Conservation (phyloP, 2,329 filamentous ascomycete genomes). For the Curvularia spicifera region DNA sequence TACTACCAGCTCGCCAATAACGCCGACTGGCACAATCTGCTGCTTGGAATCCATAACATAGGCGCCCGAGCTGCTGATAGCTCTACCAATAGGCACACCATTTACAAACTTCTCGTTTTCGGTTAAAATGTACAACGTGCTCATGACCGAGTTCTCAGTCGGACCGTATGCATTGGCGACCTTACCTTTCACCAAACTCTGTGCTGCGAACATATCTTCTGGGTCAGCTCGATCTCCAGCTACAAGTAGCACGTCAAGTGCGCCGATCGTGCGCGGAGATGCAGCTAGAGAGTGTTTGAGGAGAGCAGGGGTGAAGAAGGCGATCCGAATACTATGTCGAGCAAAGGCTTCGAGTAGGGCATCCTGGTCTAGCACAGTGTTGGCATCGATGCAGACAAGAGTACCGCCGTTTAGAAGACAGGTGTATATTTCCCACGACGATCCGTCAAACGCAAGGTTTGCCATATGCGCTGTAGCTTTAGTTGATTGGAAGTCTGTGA, state of each 20-base stretch:
- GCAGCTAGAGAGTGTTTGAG: background rate
- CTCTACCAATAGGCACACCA: constrained; percentile 49
- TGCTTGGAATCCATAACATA: constrained; percentile 6
- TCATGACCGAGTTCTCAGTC: constrained; percentile 20
- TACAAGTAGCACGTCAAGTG: background rate
- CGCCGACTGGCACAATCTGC: constrained; percentile 23
- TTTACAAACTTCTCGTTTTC: constrained; percentile 7
- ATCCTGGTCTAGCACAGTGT: background rate
- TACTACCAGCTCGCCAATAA: constrained; percentile 32
- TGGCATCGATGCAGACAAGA: constrained; percentile 46
- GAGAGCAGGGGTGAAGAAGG: constrained; percentile 6
- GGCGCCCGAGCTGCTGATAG: constrained; percentile 14
- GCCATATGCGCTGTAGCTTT: constrained; percentile 51
- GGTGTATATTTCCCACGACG: constrained; percentile 61
- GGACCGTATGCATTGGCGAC: constrained; percentile 28
- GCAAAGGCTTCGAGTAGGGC: background rate
- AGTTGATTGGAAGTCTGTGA: constrained; percentile 18
- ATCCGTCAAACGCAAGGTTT: constrained; percentile 39
- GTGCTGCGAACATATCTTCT: constrained; percentile 12
- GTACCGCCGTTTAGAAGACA: constrained; percentile 61
- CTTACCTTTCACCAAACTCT: constrained; percentile 10
- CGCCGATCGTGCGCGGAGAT: background rate
- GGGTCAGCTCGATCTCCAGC: constrained; percentile 11
- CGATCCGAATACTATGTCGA: background rate
- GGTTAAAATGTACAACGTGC: constrained; percentile 54